Base-by-base conservation (phyloP, 352 stramenopile species). In the Globisporangium nodosum region DNA sequence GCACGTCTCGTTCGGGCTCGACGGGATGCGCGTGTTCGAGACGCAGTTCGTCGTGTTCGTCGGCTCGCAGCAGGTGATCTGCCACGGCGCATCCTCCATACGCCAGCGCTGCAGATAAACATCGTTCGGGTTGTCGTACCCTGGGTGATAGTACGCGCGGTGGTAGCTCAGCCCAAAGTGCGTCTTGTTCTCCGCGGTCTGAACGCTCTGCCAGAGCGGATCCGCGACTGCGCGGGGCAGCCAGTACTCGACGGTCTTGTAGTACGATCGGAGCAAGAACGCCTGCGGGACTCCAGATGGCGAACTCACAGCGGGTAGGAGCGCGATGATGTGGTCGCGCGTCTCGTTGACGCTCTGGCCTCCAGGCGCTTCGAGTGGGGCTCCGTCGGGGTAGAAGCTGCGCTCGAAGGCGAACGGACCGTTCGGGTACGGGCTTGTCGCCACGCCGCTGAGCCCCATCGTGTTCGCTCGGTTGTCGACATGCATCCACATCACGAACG, bases 401-500 rank as follows among this genome's bases (percentile, higher is more conserved):
- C 85, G 68, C 1, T 85, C 20, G 60, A 98, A 97, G 2, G 63
- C 24, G 68, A 98, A 99, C 3, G 96, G 96, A 1, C 96, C 96
- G 47, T 96, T 95, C 1, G 90, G 88, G 63, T 92, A 97, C 11
- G 75, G 58, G 45, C 85, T 94, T 1, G 79, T 91, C 8, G 95
- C 94, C 3, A 98, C 86, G 12, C 87, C 93, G 5, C 76, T 90
- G 49, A 98, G 74, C 27, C 90, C 96, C 65, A 98, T 85, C 1
- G 83, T 81, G 56, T 92, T 89, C 15, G 65, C 79, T 8, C 53
- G 64, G 62, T 97, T 94, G 66, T 98, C 93, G 15, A 98, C 85
- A 48, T 96, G 85, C 78, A 97, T 95, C 96, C 96, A 99, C 96
- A 99, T 98, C 3, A 99, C 96, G 64, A 96, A 98, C 37, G 89